Conservation (phyloP, 495 filamentous ascomycete species). For the Talaromyces ruber region DNA sequence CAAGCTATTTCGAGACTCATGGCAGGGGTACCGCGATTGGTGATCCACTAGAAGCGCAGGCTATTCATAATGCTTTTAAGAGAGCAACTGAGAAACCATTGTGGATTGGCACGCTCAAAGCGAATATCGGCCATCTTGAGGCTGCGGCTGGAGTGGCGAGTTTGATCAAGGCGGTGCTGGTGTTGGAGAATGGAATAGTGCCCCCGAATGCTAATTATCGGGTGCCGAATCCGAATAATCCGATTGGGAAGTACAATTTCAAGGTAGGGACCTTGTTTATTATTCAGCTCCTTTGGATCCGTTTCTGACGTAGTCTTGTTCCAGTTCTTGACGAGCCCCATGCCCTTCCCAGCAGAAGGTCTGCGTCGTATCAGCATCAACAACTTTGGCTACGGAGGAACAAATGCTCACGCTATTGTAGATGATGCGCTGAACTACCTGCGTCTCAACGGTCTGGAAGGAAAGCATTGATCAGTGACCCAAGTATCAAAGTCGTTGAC, state of each 20-base stretch:
- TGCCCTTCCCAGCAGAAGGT: too few relatives aligned
- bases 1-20: conserved; percentile 27
- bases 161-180: neutral
- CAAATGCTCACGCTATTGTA: neutral
- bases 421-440: neutral
- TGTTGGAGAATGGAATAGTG: neutral
- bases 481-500: neutral
- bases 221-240: too few relatives aligned
- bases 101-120: neutral
- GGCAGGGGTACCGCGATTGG: conserved; percentile 20
- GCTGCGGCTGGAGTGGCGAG: neutral
- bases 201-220: too few relatives aligned
- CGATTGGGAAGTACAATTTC: too few relatives aligned
- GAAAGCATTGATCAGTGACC: too few relatives aligned
- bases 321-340: too few relatives aligned
- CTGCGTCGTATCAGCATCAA: neutral
- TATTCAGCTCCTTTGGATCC: neutral
- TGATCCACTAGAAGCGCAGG: neutral
- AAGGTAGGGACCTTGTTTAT: neutral
- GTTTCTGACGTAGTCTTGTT: neutral
- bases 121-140: neutral
- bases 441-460: too few relatives aligned
- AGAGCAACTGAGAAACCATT: neutral
- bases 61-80: neutral
- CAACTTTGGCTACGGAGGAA: neutral